phyloP scores from a whole-genome alignment of 1,139 yeast genomes.

The Lodderomyces oxycetoniae region DNA sequence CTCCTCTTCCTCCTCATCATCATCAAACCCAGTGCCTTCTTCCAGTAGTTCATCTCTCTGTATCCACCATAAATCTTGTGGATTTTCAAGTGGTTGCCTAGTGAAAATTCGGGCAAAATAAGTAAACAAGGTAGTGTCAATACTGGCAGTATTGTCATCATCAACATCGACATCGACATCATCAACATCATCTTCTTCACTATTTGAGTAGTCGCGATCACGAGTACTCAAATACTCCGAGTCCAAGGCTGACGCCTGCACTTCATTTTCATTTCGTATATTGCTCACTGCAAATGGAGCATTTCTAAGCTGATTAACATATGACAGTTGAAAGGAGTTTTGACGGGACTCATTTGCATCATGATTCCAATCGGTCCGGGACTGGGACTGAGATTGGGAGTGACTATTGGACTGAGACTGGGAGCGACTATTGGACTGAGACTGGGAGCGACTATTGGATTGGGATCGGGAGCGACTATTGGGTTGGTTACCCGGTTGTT shows the following conservation, averaged over 20 bases:
- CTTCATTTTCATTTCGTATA: constrained; percentile 11
- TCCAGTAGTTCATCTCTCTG: constrained; percentile 1
- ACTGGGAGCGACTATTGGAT: too few species aligned
- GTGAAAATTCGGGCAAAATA: not conserved
- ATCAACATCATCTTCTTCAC: constrained; percentile 4
- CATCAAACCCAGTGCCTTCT: constrained; percentile 7
- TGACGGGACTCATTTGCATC: not conserved
- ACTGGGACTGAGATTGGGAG: too few species aligned
- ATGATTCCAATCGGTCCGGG: too few species aligned
- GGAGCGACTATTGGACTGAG: too few species aligned
- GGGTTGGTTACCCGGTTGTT: not conserved
- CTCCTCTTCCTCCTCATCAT: constrained; percentile 6
- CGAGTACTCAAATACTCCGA: not conserved
- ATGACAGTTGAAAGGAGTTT: not conserved
- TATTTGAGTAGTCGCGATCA: not conserved
- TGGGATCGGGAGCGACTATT: too few species aligned
- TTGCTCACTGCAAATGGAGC: constrained; percentile 1
- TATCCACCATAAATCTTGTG: not conserved
- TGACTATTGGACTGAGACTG: too few species aligned
- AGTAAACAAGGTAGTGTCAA: not conserved
- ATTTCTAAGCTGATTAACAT: not conserved
- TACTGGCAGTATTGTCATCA: not conserved
- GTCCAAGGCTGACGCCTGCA: too few species aligned
- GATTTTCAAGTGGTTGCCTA: not conserved
- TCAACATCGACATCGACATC: not conserved